Conservation (phyloP, 2,329 filamentous ascomycete genomes). For the Blastomyces silverae region DNA sequence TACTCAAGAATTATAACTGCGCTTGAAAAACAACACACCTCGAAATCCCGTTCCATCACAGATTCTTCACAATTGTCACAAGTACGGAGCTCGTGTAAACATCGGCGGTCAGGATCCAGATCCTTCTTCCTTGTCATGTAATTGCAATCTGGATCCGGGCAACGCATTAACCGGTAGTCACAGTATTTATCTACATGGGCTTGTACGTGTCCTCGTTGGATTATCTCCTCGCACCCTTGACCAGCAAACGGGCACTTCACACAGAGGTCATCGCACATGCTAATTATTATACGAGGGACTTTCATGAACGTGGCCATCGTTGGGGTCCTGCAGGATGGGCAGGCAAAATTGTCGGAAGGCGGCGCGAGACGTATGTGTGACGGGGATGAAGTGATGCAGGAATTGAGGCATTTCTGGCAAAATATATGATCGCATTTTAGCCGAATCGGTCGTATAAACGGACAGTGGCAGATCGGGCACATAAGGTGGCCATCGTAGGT, state of each 20-base stretch:
- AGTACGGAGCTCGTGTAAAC: constrained; percentile 48
- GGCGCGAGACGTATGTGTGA: constrained; percentile 1
- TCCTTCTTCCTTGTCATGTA: constrained; percentile 51
- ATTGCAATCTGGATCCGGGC: constrained; percentile 46
- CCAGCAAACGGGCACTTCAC: constrained; percentile 53
- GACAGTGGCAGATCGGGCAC: constrained; percentile 58
- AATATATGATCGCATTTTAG: constrained; percentile 59
- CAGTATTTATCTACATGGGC: constrained; percentile 57
- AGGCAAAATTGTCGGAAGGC: constrained; percentile 38
- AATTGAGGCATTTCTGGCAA: constrained; percentile 52
- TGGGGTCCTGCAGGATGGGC: constrained; percentile 52
- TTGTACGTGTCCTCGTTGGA: constrained; percentile 52
- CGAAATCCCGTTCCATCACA: constrained; percentile 50
- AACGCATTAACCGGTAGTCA: constrained; percentile 49
- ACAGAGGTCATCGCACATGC: constrained; percentile 56
- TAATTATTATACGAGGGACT: constrained; percentile 51
- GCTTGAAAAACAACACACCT: constrained; percentile 31
- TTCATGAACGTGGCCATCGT: constrained; percentile 34
- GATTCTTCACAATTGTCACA: constrained; percentile 50
- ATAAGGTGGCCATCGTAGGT: constrained; percentile 54
- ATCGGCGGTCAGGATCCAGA: constrained; percentile 43
- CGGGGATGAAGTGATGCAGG: constrained; percentile 39
- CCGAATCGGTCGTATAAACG: constrained; percentile 54
- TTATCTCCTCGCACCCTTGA: constrained; percentile 49
- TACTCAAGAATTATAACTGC: neutral